These are phyloP conservation scores for Bacterosira constricta DNA, from an alignment of 108 stramenopile species.

Conservation along the genomic window DNA sequence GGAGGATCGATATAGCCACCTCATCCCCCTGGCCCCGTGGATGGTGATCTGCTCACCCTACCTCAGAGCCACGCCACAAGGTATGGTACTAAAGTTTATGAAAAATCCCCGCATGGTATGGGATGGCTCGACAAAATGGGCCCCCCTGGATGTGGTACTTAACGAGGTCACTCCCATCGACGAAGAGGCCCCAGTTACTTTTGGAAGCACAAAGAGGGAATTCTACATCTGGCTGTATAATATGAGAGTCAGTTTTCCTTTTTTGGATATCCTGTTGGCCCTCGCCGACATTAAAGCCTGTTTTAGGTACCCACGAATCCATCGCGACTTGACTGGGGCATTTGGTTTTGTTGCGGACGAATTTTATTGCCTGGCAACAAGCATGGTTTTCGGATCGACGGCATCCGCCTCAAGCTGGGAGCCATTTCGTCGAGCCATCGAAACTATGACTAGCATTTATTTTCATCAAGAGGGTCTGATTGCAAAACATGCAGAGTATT, in stretches of 20 bases:
- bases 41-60: not conserved
- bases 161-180: not conserved
- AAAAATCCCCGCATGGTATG: not conserved
- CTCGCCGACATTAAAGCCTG: not conserved
- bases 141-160: not conserved
- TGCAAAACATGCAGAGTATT: not conserved
- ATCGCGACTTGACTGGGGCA: not conserved
- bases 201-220: not conserved
- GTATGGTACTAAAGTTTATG: not conserved
- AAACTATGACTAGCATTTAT: not conserved
- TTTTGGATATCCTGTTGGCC: not conserved
- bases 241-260: not conserved
- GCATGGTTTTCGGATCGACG: conserved; percentile 1
- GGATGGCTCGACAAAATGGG: not conserved
- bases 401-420: conserved; percentile 1
- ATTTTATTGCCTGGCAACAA: not conserved
- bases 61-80: not conserved
- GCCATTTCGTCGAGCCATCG: conserved; percentile 7
- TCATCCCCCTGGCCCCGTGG: not conserved
- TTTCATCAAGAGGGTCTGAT: not conserved
- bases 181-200: not conserved
- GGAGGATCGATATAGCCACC: conserved; percentile 6
- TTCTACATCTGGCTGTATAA: conserved; percentile 2
- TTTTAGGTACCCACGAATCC: not conserved
- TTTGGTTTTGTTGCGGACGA: not conserved